Evolutionary conservation across 148 eudicot genomes (phyloP), one percentile per base, ranked within the genome.

Genomic region (Dysphania ambrosioides): DNA sequence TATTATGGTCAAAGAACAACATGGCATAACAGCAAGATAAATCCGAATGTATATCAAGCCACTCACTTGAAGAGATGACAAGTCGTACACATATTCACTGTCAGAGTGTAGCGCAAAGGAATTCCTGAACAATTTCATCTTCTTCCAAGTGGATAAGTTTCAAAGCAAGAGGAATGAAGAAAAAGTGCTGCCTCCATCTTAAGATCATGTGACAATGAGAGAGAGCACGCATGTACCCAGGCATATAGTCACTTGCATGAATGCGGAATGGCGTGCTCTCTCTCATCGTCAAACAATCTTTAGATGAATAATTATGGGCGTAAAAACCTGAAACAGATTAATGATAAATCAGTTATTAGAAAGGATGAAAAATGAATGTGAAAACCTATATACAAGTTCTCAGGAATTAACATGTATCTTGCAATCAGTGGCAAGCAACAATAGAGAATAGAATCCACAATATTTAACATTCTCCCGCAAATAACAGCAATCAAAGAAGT

Each of bases 171-270:
- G 23, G 53, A 15, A 2, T 13, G 53, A 47, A 66, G 29, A 24
- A 40, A 27, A 62, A 2, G 19, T 18, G 30, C 10, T 66, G 51
- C 30, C 51, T 80, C 55, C 83, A 80, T 67, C 83, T 35, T 27
- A 35, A 76, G 72, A 81, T 84, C 76, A 77, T 71, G 70, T 84
- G 87, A 84, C 87, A 63, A 84, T 72, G 87, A 84, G 84, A 84
- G 85, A 84, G 87, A 84, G 84, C 87, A 84, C 87, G 80, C 79
- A 42, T 47, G 79, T 73, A 31, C 29, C 30, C 66, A 36, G 35
- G 73, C 79, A 76, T 69, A 68, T 21, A 30, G 56, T 27, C n/a
- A 53, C 11, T 23, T 36, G 23, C 73, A 38, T 71, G 75, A 56
- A n/a, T 77, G 63, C 11, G 29, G 65, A 70, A 71, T 13, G 73